These are phyloP conservation scores for Malus hybrid DNA, from an alignment of 331 rosid species.

Conservation along the genomic window DNA sequence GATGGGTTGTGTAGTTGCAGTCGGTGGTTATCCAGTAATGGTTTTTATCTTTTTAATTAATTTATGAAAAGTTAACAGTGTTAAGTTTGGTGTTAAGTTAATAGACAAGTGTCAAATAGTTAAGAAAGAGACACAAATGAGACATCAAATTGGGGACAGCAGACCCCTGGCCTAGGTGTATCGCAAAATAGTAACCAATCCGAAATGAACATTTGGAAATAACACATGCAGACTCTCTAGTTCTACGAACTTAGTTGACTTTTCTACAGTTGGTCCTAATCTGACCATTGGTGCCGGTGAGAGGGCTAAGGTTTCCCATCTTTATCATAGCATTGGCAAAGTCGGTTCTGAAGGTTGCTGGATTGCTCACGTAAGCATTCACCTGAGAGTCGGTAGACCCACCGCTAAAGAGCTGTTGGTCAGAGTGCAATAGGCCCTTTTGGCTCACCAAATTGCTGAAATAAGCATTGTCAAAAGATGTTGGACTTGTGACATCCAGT, in stretches of 20 bases:
- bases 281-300: constrained; percentile 65
- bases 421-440: constrained; percentile 72
- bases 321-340: constrained; percentile 63
- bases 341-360: constrained; percentile 32
- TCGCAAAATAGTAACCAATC: not conserved
- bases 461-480: constrained; percentile 55
- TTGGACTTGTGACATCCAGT: constrained; percentile 39
- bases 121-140: too few species aligned
- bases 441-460: constrained; percentile 37
- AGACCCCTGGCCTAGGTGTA: too few species aligned
- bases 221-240: not conserved
- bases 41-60: too few species aligned
- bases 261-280: constrained; percentile 47
- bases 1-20: too few species aligned
- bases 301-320: constrained; percentile 66
- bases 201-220: not conserved
- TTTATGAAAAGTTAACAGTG: too few species aligned
- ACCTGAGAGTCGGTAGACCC: constrained; percentile 63
- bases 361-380: constrained; percentile 21
- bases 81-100: too few species aligned
- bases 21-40: too few species aligned
- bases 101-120: too few species aligned
- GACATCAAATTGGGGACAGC: too few species aligned
- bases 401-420: constrained; percentile 50
- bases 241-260: constrained; percentile 16